Conservation (phyloP, 2,329 filamentous ascomycete species). For the Aspergillus tubingensis region DNA sequence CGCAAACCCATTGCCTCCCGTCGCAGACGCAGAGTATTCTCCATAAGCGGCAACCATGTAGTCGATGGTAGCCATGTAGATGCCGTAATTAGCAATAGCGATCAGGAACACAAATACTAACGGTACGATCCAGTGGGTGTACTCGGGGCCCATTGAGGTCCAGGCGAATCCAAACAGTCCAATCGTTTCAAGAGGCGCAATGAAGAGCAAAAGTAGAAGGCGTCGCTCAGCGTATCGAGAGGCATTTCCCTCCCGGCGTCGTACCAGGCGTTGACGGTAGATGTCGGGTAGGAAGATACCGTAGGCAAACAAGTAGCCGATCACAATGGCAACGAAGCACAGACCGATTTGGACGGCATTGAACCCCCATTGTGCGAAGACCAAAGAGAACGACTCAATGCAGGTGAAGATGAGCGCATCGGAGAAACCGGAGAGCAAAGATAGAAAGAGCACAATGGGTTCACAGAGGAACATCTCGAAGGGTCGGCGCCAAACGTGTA, state of each 20-base stretch:
- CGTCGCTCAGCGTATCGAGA: slow-evolving; percentile 62
- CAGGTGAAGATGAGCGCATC: slow-evolving; percentile 79
- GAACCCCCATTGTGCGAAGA: slow-evolving; percentile 41
- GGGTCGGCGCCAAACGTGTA: slow-evolving; percentile 60
- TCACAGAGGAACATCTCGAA: slow-evolving; percentile 74
- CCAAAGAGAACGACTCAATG: slow-evolving; percentile 68
- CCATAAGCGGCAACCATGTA: slow-evolving; percentile 78
- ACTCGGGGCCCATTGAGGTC: slow-evolving; percentile 65
- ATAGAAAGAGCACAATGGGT: slow-evolving; percentile 71
- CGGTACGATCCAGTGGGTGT: slow-evolving; percentile 67
- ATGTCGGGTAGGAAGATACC: slow-evolving; percentile 55
- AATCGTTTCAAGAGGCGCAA: slow-evolving; percentile 62
- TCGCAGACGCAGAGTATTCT: slow-evolving; percentile 71
- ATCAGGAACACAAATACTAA: slow-evolving; percentile 67
- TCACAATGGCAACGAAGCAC: slow-evolving; percentile 39
- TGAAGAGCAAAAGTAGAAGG: slow-evolving; percentile 66
- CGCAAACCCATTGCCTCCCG: slow-evolving; percentile 73
- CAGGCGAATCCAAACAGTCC: slow-evolving; percentile 72
- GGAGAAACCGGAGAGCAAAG: slow-evolving; percentile 70
- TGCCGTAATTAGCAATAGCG: slow-evolving; percentile 72
- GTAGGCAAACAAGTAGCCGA: slow-evolving; percentile 60
- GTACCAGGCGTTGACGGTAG: slow-evolving; percentile 42
- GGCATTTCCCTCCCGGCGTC: slow-evolving; percentile 49
- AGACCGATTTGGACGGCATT: slow-evolving; percentile 22
- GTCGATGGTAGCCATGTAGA: slow-evolving; percentile 76